A percentile compares a stretch with the other conserved stretches of the same genome.
These are phyloP conservation scores for Neonectria coccinea DNA, from an alignment of 2,329 filamentous ascomycete genomes.

Conservation along the genomic window DNA sequence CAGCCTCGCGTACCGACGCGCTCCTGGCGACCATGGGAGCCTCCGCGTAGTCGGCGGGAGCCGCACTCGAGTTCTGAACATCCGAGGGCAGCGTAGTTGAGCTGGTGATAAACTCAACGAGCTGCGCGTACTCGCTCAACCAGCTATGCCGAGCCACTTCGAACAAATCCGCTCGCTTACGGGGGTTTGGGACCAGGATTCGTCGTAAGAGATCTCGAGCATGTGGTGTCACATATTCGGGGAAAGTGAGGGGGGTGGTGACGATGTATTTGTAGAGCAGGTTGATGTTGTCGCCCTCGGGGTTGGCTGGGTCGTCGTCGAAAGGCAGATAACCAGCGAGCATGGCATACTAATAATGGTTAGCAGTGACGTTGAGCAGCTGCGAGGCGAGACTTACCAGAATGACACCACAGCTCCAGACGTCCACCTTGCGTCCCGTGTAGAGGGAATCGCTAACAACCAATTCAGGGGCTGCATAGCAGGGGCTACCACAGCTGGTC, in stretches of 20 bases:
- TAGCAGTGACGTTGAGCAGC: constrained; percentile 17
- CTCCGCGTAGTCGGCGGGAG: constrained; percentile 66
- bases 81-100: constrained; percentile 89
- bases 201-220: constrained; percentile 91
- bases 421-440: constrained; percentile 96
- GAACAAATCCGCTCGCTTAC: constrained; percentile 94
- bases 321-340: constrained; percentile 97
- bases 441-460: constrained; percentile 98
- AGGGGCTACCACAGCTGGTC: constrained; percentile 97
- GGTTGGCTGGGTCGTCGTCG: constrained; percentile 97
- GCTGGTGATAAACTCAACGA: constrained; percentile 97
- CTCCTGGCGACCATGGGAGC: constrained; percentile 79
- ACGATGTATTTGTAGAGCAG: constrained; percentile 99
- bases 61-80: constrained; percentile 82
- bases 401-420: constrained; percentile 99
- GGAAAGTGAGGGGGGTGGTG: constrained; percentile 94
- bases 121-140: constrained; percentile 96
- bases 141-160: constrained; percentile 98
- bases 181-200: constrained; percentile 93
- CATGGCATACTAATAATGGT: constrained; percentile 87
- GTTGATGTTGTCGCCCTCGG: constrained; percentile 99
- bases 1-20: constrained; percentile 89
- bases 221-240: constrained; percentile 98
- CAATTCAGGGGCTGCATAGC: constrained; percentile 95
- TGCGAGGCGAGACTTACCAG: constrained; percentile 71